phyloP scores from a whole-genome alignment of 2,329 filamentous ascomycete species.

The Exophiala viscosa region DNA sequence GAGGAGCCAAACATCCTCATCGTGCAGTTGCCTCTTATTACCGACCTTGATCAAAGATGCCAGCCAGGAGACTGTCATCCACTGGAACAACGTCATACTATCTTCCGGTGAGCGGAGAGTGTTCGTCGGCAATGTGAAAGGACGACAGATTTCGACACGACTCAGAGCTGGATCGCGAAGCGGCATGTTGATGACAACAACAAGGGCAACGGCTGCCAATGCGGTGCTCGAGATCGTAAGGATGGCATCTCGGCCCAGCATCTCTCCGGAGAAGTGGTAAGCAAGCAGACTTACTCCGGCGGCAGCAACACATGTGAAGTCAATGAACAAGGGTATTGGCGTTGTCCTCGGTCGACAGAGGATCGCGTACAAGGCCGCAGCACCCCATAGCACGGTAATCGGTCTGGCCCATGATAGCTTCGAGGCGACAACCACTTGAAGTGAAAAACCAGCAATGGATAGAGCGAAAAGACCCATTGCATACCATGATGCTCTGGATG shows the following conservation, averaged over 20 bases:
- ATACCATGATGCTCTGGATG: slow-evolving; percentile 5
- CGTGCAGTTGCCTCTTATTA: slow-evolving; percentile 62
- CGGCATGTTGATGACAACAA: slow-evolving; percentile 64
- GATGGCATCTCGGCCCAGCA: background rate
- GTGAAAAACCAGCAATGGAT: slow-evolving; percentile 10
- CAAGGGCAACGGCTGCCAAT: slow-evolving; percentile 38
- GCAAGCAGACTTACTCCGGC: slow-evolving; percentile 7
- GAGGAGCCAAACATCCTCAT: slow-evolving; percentile 77
- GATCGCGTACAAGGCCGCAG: slow-evolving; percentile 5
- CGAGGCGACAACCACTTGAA: slow-evolving; percentile 17
- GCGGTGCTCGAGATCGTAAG: slow-evolving; percentile 6
- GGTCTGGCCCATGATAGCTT: slow-evolving; percentile 9
- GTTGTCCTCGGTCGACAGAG: slow-evolving; percentile 15
- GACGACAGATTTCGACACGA: slow-evolving; percentile 56
- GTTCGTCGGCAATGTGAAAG: slow-evolving; percentile 54
- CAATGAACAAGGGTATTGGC: slow-evolving; percentile 16
- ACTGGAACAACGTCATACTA: slow-evolving; percentile 73
- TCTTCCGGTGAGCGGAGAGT: slow-evolving; percentile 74
- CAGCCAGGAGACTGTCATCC: slow-evolving; percentile 83
- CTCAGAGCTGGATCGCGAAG: slow-evolving; percentile 59
- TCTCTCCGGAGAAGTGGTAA: slow-evolving; percentile 5
- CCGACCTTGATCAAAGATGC: slow-evolving; percentile 66
- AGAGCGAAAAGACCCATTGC: slow-evolving; percentile 13
- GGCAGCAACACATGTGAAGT: slow-evolving; percentile 7
- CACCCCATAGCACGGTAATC: slow-evolving; percentile 12